These are phyloP conservation scores for Magnolia sinica DNA, from an alignment of 164 flowering plant genomes.

Conservation along the genomic window DNA sequence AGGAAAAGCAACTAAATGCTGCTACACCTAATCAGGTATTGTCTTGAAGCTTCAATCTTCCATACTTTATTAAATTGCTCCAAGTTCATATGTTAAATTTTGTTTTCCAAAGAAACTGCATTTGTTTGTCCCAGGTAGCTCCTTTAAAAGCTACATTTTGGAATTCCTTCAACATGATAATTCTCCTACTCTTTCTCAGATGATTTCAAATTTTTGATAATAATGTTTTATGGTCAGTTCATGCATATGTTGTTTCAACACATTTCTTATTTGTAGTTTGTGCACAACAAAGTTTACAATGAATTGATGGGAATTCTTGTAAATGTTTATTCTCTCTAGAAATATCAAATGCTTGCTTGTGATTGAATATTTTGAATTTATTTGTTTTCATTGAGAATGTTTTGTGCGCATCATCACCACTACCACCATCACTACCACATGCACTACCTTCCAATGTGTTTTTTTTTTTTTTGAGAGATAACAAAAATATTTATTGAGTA, in stretches of 20 bases:
- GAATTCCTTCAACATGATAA: not conserved
- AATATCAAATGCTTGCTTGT: too few relatives aligned
- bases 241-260: not conserved
- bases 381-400: too few relatives aligned
- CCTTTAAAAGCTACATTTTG: too few relatives aligned
- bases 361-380: too few relatives aligned
- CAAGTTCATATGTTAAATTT: not conserved
- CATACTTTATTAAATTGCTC: not conserved
- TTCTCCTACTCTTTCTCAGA: not conserved
- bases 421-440: too few relatives aligned
- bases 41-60: not conserved
- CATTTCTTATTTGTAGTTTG: not conserved
- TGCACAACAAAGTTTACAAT: not conserved
- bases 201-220: not conserved
- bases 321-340: too few relatives aligned
- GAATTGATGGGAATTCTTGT: not conserved
- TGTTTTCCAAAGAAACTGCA: too few relatives aligned
- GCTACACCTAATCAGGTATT: conserved; percentile 82
- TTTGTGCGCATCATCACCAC: too few relatives aligned
- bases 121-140: too few relatives aligned
- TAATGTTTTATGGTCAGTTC: not conserved
- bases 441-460: too few relatives aligned
- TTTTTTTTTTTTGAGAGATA: too few relatives aligned
- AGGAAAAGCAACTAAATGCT: conserved; percentile 40
- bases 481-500: too few relatives aligned